A percentile compares a stretch with the other conserved stretches of the same genome.
phyloP scores from a whole-genome alignment of 148 eudicot species.

The Salicornia ramosissima region DNA sequence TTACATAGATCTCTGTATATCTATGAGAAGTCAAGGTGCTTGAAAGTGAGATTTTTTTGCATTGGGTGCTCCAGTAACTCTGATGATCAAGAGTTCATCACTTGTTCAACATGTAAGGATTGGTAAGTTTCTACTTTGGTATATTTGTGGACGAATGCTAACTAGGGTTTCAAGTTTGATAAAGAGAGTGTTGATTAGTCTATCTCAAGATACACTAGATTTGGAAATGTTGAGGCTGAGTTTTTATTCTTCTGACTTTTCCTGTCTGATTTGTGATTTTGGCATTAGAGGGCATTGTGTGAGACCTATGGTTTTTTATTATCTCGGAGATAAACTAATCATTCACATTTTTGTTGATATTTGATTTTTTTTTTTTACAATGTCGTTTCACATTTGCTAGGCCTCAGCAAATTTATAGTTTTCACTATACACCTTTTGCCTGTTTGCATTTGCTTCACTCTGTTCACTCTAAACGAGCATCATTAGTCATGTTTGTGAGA shows the following conservation, averaged over 20 bases:
- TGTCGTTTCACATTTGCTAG: not conserved
- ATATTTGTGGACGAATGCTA: constrained; percentile 9
- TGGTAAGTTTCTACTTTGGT: constrained; percentile 53
- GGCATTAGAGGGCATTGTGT: too few relatives aligned
- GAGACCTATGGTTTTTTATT: too few relatives aligned
- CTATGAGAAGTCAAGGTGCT: constrained; percentile 43
- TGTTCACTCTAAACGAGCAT: not conserved
- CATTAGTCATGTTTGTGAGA: not conserved
- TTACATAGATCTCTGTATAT: constrained; percentile 65
- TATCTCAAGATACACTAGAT: not conserved
- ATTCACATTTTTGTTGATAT: too few relatives aligned
- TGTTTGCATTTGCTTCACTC: not conserved
- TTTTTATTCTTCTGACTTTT: not conserved
- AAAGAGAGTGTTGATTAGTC: not conserved
- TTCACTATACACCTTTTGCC: not conserved
- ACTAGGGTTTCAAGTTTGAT: not conserved
- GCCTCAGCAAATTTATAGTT: not conserved
- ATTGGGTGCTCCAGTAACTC: constrained; percentile 45
- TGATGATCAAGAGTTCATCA: constrained; percentile 50
- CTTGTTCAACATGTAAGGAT: constrained; percentile 78
- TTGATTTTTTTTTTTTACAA: not conserved
- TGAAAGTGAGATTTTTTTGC: constrained; percentile 52
- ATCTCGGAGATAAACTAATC: too few relatives aligned
- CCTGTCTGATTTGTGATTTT: not conserved
- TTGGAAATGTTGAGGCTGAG: not conserved